Base-by-base conservation (phyloP, 208 protist genomes). In the Trypanosoma conorhini region DNA sequence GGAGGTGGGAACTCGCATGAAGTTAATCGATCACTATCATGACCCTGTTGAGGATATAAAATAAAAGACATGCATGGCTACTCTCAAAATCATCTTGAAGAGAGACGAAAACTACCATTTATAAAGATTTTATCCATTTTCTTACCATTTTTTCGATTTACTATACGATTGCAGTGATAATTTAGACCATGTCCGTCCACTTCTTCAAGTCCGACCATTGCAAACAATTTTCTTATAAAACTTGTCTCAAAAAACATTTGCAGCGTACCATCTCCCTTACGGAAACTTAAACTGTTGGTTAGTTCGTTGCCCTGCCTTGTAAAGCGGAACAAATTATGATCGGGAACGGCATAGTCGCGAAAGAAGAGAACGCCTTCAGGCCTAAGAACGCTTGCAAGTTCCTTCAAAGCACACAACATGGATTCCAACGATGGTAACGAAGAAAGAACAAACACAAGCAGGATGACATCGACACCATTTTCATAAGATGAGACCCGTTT, bases 101-200 rank as follows among this genome's bases (percentile, higher is more conserved):
- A 42, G 15, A 74, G 50, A 33, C 63, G 51, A 79, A 96, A 96
- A 17, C 66, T 77, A 30, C 77, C 86, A 59, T 96, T 96, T 38
- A 96, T 75, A 69, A 96, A 96, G 24, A 96, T 78, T 54, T 96
- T 96, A 65, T 92, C 82, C 88, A 96, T 96, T 57, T 56, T 67
- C 35, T 88, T 92, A 17, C 81, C 79, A 60, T 89, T 93, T 61
- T 96, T 96, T 13, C 91, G 74, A 70, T 96, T 96, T 31, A 82
- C 76, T 22, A 94, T 84, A 12, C 87, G 70, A 58, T 94, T 96
- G 61, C 91, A 96, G 67, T 96, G 91, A 62, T 94, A 94, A 8
- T 67, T 61, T 1, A 85, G 60, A 22, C 42, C 61, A 21, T 67
- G 33, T 46, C 69, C 67, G 19, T 79, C 71, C n/a, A 82, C 78